A percentile compares a stretch with the other conserved stretches of the same genome.
Conservation (phyloP, 495 filamentous ascomycete species). For the Penicillium riverlandense region DNA sequence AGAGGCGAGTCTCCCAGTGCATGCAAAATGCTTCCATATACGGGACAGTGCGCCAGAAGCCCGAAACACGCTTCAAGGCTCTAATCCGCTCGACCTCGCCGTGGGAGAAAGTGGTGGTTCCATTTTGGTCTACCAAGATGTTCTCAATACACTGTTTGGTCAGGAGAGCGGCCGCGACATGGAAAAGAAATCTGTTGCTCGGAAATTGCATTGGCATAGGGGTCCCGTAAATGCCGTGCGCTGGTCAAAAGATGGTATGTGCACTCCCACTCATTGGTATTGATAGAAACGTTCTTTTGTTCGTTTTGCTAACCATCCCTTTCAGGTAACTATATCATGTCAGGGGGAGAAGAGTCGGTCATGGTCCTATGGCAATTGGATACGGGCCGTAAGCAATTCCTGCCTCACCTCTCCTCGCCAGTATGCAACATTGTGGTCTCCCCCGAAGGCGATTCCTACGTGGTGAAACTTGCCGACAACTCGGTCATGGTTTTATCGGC, state of each 20-base stretch:
- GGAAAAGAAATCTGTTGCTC: constrained; percentile 33
- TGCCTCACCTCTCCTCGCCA: constrained; percentile 80
- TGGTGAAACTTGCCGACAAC: constrained; percentile 81
- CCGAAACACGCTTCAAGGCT: constrained; percentile 19
- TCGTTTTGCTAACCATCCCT: constrained; percentile 3
- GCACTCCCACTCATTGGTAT: neutral
- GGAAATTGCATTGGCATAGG: constrained; percentile 85
- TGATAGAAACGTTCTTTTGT: constrained; percentile 1
- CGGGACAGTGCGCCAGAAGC: constrained; percentile 8
- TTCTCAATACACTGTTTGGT: constrained; percentile 49
- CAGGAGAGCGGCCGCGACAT: constrained; percentile 14
- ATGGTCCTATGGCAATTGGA: constrained; percentile 94
- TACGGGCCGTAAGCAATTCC: constrained; percentile 66
- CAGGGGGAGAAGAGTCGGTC: constrained; percentile 84
- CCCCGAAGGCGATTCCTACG: constrained; percentile 69
- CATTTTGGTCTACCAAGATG: constrained; percentile 70
- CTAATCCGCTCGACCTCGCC: constrained; percentile 54
- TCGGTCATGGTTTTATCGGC: constrained; percentile 83
- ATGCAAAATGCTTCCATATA: constrained; percentile 28
- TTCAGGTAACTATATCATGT: constrained; percentile 89
- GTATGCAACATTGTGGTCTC: constrained; percentile 82
- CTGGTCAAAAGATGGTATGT: constrained; percentile 84
- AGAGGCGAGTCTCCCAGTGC: constrained; percentile 32
- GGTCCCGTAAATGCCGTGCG: constrained; percentile 70
- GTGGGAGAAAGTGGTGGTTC: constrained; percentile 68